Conservation (phyloP, 768 basidiomycete species). For the Suillus hirtellus region DNA sequence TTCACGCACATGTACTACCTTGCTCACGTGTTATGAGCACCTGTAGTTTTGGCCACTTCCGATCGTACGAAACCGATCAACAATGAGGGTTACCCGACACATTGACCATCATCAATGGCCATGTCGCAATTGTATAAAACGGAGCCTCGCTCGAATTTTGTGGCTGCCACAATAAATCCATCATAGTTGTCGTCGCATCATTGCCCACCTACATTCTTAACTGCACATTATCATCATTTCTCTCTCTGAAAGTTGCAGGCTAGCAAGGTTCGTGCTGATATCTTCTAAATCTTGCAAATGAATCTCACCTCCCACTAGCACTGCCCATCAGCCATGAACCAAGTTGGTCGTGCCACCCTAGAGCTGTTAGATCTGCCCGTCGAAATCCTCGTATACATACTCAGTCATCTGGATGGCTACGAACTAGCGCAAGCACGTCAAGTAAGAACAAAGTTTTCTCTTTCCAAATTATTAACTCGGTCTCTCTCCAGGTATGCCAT, state of each 20-base stretch:
- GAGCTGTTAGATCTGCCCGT: not conserved
- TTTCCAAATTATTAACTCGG: no score
- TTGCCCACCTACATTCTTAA: not conserved
- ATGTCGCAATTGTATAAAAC: no score
- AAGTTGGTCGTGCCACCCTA: not conserved
- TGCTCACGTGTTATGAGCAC: no score
- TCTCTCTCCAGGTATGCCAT: not conserved
- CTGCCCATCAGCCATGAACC: not conserved
- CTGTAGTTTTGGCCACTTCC: not conserved
- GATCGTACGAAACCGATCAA: not conserved
- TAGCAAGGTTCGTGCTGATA: not conserved
- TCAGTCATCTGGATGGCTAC: not conserved
- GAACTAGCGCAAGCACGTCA: not conserved
- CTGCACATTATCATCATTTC: not conserved
- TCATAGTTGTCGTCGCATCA: no score
- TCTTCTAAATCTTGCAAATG: not conserved
- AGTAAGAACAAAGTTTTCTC: not conserved
- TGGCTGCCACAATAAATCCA: no score
- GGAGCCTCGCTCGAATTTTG: no score
- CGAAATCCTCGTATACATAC: not conserved
- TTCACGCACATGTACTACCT: no score
- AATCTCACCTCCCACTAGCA: not conserved
- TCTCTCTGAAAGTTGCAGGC: not conserved
- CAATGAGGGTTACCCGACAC: not conserved
- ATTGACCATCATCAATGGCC: not conserved